Conservation (phyloP, 225 moss, liverwort and hornwort species). For the Straminergon stramineum region DNA sequence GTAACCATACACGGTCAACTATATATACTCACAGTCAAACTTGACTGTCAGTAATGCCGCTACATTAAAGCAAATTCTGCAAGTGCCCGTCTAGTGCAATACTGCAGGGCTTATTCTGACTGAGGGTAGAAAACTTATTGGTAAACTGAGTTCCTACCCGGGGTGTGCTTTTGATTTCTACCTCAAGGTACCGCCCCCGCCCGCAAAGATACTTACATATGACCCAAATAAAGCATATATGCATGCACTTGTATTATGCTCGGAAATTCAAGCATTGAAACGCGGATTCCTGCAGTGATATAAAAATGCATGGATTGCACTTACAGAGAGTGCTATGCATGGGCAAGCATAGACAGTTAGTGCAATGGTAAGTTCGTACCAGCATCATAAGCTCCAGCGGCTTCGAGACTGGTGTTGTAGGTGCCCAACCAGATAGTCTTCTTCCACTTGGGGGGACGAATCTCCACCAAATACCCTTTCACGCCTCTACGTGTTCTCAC, state of each 20-base stretch:
- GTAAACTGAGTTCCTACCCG: neutral
- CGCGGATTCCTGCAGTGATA: neutral
- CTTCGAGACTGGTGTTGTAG: constrained; percentile 25
- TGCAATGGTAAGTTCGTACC: neutral
- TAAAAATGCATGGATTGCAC: neutral
- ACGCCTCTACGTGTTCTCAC: constrained; percentile 35
- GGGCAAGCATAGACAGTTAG: neutral
- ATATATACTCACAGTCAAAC: neutral
- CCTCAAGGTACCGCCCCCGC: too few relatives aligned
- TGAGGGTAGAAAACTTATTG: neutral
- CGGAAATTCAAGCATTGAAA: neutral
- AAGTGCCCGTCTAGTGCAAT: neutral
- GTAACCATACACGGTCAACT: neutral
- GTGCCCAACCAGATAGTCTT: constrained; percentile 46
- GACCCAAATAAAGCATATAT: neutral
- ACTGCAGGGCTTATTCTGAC: neutral
- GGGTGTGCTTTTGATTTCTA: neutral
- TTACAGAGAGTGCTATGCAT: neutral
- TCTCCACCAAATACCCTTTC: constrained; percentile 30
- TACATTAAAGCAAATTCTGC: neutral
- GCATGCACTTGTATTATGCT: neutral
- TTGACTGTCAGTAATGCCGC: neutral
- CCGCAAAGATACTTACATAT: neutral
- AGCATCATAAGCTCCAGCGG: constrained; percentile 35
- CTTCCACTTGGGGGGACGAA: constrained; percentile 41